Conservation (phyloP, 83 land plant genomes). For the Picea abies region DNA sequence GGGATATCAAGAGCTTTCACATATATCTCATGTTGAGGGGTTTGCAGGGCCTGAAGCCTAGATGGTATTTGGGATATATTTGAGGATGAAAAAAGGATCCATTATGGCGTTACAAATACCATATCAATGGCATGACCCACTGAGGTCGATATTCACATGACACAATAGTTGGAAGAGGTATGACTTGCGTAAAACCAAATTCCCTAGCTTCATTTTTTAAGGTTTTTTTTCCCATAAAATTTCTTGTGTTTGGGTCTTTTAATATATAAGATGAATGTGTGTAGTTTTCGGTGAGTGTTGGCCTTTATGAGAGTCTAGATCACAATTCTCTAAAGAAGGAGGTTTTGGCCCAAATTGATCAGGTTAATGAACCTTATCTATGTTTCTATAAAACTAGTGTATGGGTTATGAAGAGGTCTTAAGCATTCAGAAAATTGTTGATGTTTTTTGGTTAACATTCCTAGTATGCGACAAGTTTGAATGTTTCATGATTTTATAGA, state of each 20-base stretch:
- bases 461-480: background rate
- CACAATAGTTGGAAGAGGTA: conserved; percentile 79
- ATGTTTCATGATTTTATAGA: conserved; percentile 30
- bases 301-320: too few species aligned
- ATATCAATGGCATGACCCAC: conserved; percentile 75
- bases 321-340: too few species aligned
- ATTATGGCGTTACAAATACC: conserved; percentile 79
- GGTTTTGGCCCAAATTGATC: too few species aligned
- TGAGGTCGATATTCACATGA: conserved; percentile 51
- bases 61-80: background rate
- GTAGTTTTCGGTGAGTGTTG: too few species aligned
- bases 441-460: background rate
- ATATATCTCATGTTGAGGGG: too few species aligned
- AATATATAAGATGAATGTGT: background rate
- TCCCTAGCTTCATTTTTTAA: background rate
- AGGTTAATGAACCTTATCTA: background rate
- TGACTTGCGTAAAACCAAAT: background rate
- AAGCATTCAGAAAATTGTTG: background rate
- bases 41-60: background rate
- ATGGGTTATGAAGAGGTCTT: background rate
- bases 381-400: background rate
- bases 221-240: background rate
- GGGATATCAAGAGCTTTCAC: too few species aligned
- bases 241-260: background rate
- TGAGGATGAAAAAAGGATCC: background rate